A percentile compares a stretch with the other conserved stretches of the same genome.
These are phyloP conservation scores for Lophiotrema nucula DNA, from an alignment of 495 filamentous ascomycete genomes.

Conservation along the genomic window DNA sequence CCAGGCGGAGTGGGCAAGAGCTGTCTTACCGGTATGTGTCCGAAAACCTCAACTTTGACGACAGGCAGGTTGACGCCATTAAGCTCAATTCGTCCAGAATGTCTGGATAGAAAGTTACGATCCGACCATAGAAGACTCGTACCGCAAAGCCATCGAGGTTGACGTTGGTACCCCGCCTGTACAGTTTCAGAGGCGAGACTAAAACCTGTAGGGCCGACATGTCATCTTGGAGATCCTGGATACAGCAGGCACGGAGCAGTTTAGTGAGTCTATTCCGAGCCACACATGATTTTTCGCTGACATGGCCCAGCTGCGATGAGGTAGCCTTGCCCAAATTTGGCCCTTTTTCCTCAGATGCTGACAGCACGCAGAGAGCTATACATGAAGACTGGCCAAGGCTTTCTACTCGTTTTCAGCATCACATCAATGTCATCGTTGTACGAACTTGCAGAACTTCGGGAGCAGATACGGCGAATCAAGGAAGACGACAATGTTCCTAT, in stretches of 20 bases:
- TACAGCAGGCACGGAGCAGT: conserved; percentile 97
- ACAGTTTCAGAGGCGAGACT: background rate
- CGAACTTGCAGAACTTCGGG: conserved; percentile 83
- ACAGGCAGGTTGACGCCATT: conserved; percentile 31
- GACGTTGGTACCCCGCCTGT: conserved; percentile 64
- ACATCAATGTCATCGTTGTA: conserved; percentile 80
- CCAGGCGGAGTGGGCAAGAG: conserved; percentile 96
- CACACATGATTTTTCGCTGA: background rate
- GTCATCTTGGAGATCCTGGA: conserved; percentile 96
- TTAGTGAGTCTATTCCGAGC: conserved; percentile 63
- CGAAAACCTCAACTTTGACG: background rate
- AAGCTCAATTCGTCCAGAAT: conserved; percentile 98
- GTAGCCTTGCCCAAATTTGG: conserved; percentile 43
- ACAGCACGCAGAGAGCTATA: conserved; percentile 23
- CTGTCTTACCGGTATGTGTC: conserved; percentile 84
- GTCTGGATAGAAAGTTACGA: conserved; percentile 99
- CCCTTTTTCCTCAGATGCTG: background rate
- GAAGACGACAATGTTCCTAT: conserved; percentile 88
- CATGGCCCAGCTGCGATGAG: conserved; percentile 61
- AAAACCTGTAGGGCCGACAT: conserved; percentile 72
- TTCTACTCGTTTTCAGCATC: conserved; percentile 96
- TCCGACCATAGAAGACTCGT: conserved; percentile 97
- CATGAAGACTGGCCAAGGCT: conserved; percentile 93
- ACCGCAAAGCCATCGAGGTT: conserved; percentile 88
- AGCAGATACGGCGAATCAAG: conserved; percentile 97